Percentiles rank a stretch among this genome's conserved stretches.
Evolutionary conservation across 768 basidiomycete genomes (phyloP).

Genomic region (Hortiboletus flavorubellus): DNA sequence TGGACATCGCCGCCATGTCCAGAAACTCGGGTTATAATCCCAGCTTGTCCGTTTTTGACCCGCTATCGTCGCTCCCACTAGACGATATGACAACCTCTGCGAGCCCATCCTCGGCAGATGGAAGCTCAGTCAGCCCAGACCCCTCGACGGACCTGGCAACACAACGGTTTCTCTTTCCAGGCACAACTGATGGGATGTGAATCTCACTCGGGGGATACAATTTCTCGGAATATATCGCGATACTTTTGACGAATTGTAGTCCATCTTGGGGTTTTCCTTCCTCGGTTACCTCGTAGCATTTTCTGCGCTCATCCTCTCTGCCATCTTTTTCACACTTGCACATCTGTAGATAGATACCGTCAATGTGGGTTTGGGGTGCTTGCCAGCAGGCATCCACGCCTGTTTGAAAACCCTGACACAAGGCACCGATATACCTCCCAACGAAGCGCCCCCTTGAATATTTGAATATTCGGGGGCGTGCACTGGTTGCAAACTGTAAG

Average conservation of each 20-base stretch:
- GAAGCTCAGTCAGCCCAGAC: constrained; percentile 18
- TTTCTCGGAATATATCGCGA: not conserved
- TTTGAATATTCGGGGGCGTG: not conserved
- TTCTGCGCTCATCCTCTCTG: not conserved
- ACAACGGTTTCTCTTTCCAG: constrained; percentile 19
- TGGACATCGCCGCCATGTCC: constrained; percentile 20
- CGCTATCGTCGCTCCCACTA: constrained; percentile 7
- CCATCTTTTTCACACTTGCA: not conserved
- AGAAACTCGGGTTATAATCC: constrained; percentile 9
- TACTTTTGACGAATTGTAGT: constrained; percentile 2
- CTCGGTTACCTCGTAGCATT: not conserved
- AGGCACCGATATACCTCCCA: not conserved
- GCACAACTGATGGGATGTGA: constrained; percentile 13
- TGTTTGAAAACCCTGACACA: not conserved
- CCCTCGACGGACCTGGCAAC: constrained; percentile 13
- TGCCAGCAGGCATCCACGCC: not conserved
- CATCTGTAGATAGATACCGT: not conserved
- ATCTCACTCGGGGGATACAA: not conserved
- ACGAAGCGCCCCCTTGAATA: not conserved
- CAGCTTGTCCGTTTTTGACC: constrained; percentile 16
- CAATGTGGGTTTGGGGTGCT: not conserved
- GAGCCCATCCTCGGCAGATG: constrained; percentile 23
- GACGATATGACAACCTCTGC: constrained; percentile 21
- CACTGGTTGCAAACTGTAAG: not conserved
- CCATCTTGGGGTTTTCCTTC: not conserved